phyloP scores from a whole-genome alignment of 2,329 filamentous ascomycete genomes.

The Hymenoscyphus occultus region DNA sequence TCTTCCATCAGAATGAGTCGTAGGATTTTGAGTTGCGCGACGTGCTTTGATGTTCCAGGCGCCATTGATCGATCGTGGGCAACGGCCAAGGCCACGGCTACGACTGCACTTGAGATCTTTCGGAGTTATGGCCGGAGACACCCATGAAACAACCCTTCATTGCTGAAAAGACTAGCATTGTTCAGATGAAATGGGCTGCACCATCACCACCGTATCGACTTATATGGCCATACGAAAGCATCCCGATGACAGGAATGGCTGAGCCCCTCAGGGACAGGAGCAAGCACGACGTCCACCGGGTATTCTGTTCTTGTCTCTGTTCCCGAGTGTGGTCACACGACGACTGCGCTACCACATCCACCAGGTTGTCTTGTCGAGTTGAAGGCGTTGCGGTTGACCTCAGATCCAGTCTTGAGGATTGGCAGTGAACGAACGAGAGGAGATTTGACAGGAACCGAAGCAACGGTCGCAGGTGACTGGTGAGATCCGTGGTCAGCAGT shows the following conservation, averaged over 20 bases:
- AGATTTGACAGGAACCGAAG: background rate
- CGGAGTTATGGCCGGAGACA: background rate
- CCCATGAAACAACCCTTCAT: background rate
- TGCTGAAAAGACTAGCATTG: background rate
- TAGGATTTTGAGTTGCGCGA: background rate
- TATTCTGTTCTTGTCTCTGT: background rate
- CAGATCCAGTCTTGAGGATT: background rate
- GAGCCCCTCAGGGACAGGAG: background rate
- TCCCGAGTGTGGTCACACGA: slow-evolving; percentile 3
- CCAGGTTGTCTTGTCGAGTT: slow-evolving; percentile 1
- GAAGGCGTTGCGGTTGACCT: background rate
- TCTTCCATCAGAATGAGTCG: background rate
- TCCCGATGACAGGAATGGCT: background rate
- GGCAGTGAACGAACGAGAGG: background rate
- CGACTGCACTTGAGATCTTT: background rate
- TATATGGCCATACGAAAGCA: background rate
- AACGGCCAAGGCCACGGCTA: background rate
- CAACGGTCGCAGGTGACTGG: slow-evolving; percentile 1
- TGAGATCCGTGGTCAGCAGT: slow-evolving; percentile 2
- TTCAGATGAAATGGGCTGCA: background rate
- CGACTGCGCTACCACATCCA: slow-evolving; percentile 2
- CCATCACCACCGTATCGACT: background rate
- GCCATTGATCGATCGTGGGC: background rate
- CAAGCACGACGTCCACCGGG: background rate
- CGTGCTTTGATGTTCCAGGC: background rate